A percentile compares a stretch with the other conserved stretches of the same genome.
phyloP scores from a whole-genome alignment of 2,329 filamentous ascomycete species.

The Aphanocladium album region DNA sequence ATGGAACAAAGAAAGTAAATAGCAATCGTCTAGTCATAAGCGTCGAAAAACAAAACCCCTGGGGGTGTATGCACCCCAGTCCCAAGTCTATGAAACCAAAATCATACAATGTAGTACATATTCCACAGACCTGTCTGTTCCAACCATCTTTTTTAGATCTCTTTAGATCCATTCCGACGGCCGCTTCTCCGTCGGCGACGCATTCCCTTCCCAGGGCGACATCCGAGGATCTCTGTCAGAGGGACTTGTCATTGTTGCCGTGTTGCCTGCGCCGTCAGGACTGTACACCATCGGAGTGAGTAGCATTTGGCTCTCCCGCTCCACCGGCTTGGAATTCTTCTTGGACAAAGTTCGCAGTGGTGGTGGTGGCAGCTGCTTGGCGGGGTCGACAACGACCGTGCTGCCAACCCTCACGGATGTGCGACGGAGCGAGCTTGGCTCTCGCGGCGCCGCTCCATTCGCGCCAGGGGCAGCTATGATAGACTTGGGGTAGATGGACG shows the following conservation, averaged over 20 bases:
- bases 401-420: not conserved
- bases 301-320: conserved; percentile 29
- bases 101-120: conserved; percentile 3
- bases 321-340: conserved; percentile 14
- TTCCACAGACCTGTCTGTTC: not conserved
- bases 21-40: conserved; percentile 5
- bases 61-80: not conserved
- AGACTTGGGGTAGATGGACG: conserved; percentile 10
- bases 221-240: conserved; percentile 1
- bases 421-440: not conserved
- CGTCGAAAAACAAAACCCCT: not conserved
- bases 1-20: not conserved
- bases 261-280: conserved; percentile 25
- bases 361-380: conserved; percentile 7
- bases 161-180: conserved; percentile 27
- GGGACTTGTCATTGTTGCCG: conserved; percentile 10
- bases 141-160: not conserved
- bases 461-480: not conserved
- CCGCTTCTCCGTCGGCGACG: conserved; percentile 15
- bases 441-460: not conserved
- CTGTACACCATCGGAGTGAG: conserved; percentile 51
- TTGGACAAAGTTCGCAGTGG: not conserved
- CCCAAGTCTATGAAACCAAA: not conserved
- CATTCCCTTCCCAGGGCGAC: not conserved
- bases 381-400: conserved; percentile 7